Evolutionary conservation across 768 basidiomycete species (phyloP).

Genomic region (Tubosaeta sp.): DNA sequence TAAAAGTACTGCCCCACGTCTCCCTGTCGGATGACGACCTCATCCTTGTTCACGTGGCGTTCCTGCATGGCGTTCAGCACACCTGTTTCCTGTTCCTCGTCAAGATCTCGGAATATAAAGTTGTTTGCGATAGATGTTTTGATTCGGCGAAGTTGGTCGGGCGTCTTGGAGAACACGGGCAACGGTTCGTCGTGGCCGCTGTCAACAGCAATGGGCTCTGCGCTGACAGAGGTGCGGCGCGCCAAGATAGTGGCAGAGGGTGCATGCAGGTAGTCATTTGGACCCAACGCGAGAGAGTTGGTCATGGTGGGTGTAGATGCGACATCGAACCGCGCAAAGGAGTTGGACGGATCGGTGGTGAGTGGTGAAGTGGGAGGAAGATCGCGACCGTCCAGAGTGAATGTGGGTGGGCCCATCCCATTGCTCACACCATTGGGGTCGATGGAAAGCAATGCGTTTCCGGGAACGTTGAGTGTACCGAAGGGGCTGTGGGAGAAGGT

Average conservation of each 20-base stretch:
- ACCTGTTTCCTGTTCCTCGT: conserved; percentile 91
- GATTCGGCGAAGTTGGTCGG: conserved; percentile 84
- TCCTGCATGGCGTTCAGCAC: conserved; percentile 97
- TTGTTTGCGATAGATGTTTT: conserved; percentile 81
- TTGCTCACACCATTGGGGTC: conserved; percentile 33
- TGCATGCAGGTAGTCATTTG: conserved; percentile 66
- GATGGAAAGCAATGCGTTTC: conserved; percentile 67
- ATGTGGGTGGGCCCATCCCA: conserved; percentile 44
- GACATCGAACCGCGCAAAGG: conserved; percentile 51
- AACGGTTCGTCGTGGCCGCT: conserved; percentile 60
- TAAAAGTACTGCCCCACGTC: conserved; percentile 98
- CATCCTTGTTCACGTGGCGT: conserved; percentile 58
- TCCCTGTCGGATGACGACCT: conserved; percentile 95
- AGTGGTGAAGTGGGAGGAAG: conserved; percentile 60
- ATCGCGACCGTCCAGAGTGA: conserved; percentile 57
- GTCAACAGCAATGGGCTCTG: conserved; percentile 90
- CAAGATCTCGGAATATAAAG: conserved; percentile 93
- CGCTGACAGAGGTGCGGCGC: conserved; percentile 90
- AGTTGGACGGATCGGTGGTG: conserved; percentile 38
- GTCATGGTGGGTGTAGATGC: conserved; percentile 42
- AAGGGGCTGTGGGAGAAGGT: conserved; percentile 65
- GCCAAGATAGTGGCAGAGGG: conserved; percentile 78
- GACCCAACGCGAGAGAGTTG: conserved; percentile 35
- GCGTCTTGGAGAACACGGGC: conserved; percentile 73
- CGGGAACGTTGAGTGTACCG: conserved; percentile 75